Evolutionary conservation across 2,329 filamentous ascomycete genomes (phyloP), one percentile per base, ranked within the genome.

Genomic region (Fonsecaea nubica): DNA sequence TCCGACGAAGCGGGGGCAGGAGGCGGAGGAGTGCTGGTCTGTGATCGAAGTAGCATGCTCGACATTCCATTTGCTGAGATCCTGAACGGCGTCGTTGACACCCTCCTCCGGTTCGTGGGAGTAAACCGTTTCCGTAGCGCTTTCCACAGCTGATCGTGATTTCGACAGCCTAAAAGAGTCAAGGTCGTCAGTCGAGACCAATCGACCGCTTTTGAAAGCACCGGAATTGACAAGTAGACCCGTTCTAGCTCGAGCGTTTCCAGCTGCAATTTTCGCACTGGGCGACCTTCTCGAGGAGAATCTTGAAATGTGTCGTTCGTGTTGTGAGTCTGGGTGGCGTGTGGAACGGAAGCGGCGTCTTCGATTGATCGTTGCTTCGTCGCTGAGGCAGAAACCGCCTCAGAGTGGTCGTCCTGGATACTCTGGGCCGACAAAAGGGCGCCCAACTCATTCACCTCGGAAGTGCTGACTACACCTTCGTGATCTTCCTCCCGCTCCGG

Each of bases 131-230:
- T 84, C 58, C 87, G 86, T 13, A 95, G 82, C 60, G 88, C 85
- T 73, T 88, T 89, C 91, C 91, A 95, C 1, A 95, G 81, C 64
- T 86, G 84, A 66, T 93, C 90, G 73, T 92, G 88, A 60, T 91
- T 86, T 38, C 84, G 82, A 74, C 92, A 95, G 68, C 89, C 84
- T 54, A 95, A 84, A 21, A 95, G 84, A 0, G 92, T 94, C 58
- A 95, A 78, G 15, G 82, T 90, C 2, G 88, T 91, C 60, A 95
- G 77, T 9, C 84, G 81, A 1, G 87, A 87, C 91, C 91, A 95
- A 77, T 95, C 91, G 50, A 95, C 84, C 1, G 87, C 89, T 67
- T 86, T 86, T 55, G 87, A 84, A 62, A 92, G 82, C n/a, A 92
- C 87, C 8, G 87, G 83, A 50, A 92, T 84, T 0, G 89, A 92